Evolutionary conservation across 768 basidiomycete species (phyloP).

Genomic region (Cantharellus anzutake): DNA sequence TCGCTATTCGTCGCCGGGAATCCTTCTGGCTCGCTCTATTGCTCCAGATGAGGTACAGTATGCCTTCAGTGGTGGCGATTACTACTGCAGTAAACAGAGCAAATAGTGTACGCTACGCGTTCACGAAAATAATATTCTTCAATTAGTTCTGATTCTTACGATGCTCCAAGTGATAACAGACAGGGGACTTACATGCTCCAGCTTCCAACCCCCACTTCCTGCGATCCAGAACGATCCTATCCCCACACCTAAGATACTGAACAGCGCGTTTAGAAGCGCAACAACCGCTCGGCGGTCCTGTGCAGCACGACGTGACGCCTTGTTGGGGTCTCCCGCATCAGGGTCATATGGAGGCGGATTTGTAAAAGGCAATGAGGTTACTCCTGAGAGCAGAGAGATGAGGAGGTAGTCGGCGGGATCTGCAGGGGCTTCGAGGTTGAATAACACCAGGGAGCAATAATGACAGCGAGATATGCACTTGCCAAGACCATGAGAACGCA

Average conservation of each 20-base stretch:
- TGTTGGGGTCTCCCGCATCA: conserved; percentile 17
- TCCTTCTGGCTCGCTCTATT: not conserved
- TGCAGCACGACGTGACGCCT: conserved; percentile 11
- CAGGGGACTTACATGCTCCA: conserved; percentile 36
- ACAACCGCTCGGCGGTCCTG: conserved; percentile 50
- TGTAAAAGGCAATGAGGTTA: conserved; percentile 58
- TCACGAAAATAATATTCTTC: not conserved
- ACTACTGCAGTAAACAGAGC: conserved; percentile 2
- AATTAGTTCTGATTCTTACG: not conserved
- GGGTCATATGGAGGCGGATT: conserved; percentile 36
- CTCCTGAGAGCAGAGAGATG: conserved; percentile 58
- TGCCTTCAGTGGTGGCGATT: conserved; percentile 5
- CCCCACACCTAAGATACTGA: conserved; percentile 49
- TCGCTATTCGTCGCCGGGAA: no score
- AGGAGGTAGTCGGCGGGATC: conserved; percentile 41
- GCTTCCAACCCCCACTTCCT: conserved; percentile 37
- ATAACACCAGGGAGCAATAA: not conserved
- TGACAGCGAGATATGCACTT: not conserved
- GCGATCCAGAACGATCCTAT: conserved; percentile 59
- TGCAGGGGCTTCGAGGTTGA: not conserved
- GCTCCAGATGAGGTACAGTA: conserved; percentile 7
- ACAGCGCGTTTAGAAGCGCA: conserved; percentile 45
- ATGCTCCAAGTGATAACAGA: not conserved
- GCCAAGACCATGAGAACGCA: conserved; percentile 27
- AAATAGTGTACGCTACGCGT: conserved; percentile 2